These are phyloP conservation scores for Podospora pseudopauciseta DNA, from an alignment of 495 filamentous ascomycete genomes.

Conservation along the genomic window DNA sequence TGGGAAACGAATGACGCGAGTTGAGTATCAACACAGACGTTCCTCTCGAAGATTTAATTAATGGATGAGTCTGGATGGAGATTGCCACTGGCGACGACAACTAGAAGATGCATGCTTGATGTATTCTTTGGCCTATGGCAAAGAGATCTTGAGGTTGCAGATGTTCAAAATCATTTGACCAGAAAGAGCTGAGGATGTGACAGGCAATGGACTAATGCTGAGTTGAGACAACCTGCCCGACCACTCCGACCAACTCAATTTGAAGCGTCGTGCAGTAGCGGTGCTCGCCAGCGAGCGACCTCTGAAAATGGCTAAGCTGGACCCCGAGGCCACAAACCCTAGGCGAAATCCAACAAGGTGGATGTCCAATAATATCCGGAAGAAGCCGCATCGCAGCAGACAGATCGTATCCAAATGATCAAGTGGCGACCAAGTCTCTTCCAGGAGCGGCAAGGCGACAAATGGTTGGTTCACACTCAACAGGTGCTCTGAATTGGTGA, in stretches of 20 bases:
- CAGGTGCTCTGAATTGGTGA: slow-evolving; percentile 35
- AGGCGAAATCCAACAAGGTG: neutral
- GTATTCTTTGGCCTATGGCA: too few relatives aligned
- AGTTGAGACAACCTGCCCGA: neutral
- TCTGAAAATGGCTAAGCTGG: neutral
- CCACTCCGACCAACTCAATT: too few relatives aligned
- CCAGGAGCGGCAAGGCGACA: neutral
- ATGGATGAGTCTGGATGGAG: too few relatives aligned
- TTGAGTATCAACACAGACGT: too few relatives aligned
- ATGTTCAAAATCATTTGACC: too few relatives aligned
- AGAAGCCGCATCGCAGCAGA: neutral
- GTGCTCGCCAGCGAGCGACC: neutral
- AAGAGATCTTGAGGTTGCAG: too few relatives aligned
- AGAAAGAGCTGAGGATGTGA: too few relatives aligned
- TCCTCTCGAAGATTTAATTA: too few relatives aligned
- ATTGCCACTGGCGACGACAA: too few relatives aligned
- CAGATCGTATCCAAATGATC: neutral
- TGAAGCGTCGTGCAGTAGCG: neutral
- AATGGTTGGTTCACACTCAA: slow-evolving; percentile 13
- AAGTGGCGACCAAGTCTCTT: slow-evolving; percentile 4
- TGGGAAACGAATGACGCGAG: neutral
- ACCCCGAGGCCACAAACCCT: neutral
- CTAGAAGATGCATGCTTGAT: too few relatives aligned
- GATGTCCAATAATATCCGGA: neutral
- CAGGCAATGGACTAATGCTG: neutral